phyloP scores from a whole-genome alignment of 106 monocot genomes.

The Acanthochlamys bracteata region DNA sequence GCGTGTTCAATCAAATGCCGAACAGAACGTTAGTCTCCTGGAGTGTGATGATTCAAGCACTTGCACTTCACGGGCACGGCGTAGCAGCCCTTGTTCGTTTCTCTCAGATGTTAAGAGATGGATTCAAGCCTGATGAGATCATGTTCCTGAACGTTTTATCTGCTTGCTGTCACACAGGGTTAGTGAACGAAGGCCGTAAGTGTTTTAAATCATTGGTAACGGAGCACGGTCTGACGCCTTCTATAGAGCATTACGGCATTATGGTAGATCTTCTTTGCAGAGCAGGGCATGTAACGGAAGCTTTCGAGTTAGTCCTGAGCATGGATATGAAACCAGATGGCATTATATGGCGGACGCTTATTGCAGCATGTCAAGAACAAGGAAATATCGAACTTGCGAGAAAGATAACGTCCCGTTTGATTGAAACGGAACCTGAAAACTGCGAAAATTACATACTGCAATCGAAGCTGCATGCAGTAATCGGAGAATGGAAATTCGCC shows the following conservation, averaged over 20 bases:
- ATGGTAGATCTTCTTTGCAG: slow-evolving; percentile 29
- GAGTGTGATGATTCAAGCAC: slow-evolving; percentile 24
- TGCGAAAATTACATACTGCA: slow-evolving; percentile 23
- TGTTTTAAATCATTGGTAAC: slow-evolving; percentile 20
- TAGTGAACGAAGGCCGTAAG: slow-evolving; percentile 18
- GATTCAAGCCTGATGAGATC: slow-evolving; percentile 21
- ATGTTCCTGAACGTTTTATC: slow-evolving; percentile 15
- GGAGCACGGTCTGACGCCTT: slow-evolving; percentile 15
- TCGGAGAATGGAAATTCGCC: slow-evolving; percentile 17
- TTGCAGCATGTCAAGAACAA: slow-evolving; percentile 20
- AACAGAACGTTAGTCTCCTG: slow-evolving; percentile 21
- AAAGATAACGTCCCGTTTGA: neutral
- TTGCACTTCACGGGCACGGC: slow-evolving; percentile 26
- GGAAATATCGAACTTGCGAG: slow-evolving; percentile 17
- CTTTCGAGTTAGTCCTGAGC: slow-evolving; percentile 13
- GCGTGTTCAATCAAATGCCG: slow-evolving; percentile 13
- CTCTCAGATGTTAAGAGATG: slow-evolving; percentile 32
- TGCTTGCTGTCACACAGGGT: slow-evolving; percentile 23
- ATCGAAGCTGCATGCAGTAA: slow-evolving; percentile 23
- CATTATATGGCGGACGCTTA: slow-evolving; percentile 19
- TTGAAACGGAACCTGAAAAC: slow-evolving; percentile 22
- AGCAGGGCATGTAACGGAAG: slow-evolving; percentile 10
- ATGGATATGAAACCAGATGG: slow-evolving; percentile 26
- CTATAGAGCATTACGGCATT: slow-evolving; percentile 27
- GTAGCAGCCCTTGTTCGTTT: slow-evolving; percentile 25